These are phyloP conservation scores for Entamoeba dispar DNA, from an alignment of 208 protist genomes.

Conservation along the genomic window DNA sequence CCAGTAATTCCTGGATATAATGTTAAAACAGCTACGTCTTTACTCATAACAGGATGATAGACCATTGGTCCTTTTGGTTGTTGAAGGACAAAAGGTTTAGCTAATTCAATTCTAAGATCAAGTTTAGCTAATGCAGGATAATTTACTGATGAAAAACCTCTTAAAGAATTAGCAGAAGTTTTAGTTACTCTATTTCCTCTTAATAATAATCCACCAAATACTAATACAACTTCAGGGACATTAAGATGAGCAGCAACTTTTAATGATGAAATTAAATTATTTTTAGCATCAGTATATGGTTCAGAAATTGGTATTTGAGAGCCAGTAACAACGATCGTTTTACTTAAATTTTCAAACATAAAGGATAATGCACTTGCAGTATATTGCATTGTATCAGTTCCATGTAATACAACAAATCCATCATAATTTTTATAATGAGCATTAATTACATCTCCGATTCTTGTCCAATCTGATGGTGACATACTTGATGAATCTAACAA, in stretches of 20 bases:
- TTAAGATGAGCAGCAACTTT: constrained; percentile 1
- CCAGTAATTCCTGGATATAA: constrained; percentile 50
- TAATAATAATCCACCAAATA: constrained; percentile 66
- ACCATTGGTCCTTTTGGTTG: not conserved
- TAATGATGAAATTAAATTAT: constrained; percentile 26
- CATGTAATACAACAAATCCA: constrained; percentile 76
- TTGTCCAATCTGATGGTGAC: constrained; percentile 45
- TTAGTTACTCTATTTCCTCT: constrained; percentile 67
- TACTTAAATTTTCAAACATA: constrained; percentile 70
- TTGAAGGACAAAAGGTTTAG: constrained; percentile 7
- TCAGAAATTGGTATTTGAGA: constrained; percentile 62
- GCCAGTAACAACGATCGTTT: constrained; percentile 78
- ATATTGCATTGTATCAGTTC: constrained; percentile 87
- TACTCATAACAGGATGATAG: not conserved
- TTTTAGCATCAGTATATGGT: constrained; percentile 54
- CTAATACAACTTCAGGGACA: constrained; percentile 57
- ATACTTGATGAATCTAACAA: constrained; percentile 60
- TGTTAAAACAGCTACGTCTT: constrained; percentile 16
- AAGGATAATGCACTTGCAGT: constrained; percentile 74
- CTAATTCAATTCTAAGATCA: constrained; percentile 44
- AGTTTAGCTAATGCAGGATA: constrained; percentile 57
- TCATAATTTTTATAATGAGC: constrained; percentile 62
- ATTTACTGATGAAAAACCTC: constrained; percentile 60
- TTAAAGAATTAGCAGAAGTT: constrained; percentile 45
- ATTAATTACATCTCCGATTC: constrained; percentile 47